Base-by-base conservation (phyloP, 2,329 filamentous ascomycete genomes). In the Botrytis byssoidea region DNA sequence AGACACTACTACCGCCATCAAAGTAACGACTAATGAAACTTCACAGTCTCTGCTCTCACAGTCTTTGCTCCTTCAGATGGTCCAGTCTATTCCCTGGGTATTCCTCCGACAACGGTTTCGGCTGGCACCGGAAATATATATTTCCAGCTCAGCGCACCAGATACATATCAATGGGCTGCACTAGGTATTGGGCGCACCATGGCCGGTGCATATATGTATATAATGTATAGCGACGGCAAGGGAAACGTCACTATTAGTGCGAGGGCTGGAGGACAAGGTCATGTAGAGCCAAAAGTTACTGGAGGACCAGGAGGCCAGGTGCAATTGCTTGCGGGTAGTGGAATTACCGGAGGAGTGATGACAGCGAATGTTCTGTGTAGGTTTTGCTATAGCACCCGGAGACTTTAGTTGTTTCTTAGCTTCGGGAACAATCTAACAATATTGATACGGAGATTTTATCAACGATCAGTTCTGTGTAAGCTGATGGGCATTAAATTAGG, bases 211-310 rank as follows among this genome's bases (percentile, higher is more conserved):
- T 88, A 87, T 76, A 90, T 90, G 71, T 90, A 90, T 78, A 81
- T 90, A 57, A 84, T 89, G 40, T 90, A 90, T 78, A 83, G 86
- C 8, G 84, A 85, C 57, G 83, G 84, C 37, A 81, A 80, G 57
- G 85, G 87, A 18, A 85, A 83, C 73, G 86, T 90, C 10, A 90
- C 88, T 0, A 76, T 90, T 10, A 90, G 88, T 10, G 86, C 86
- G 12, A 82, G 88, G 42, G 37, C 32, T 4, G 76, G 82, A 20
- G 84, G 83, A 4, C 66, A 65, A 25, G 86, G 86, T 9, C 80
- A 88, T 70, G 76, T 77, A 1, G 77, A 83, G 75, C 88, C 88
- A 0, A 74, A 78, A 16, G 79, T 83, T 67, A 84, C 87, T 77
- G 79, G 79, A 5, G 60, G 35, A 57, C 44, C 35, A n/a, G 78